These are phyloP conservation scores for Tephrocybe sp. DNA, from an alignment of 768 basidiomycete species.

Conservation along the genomic window DNA sequence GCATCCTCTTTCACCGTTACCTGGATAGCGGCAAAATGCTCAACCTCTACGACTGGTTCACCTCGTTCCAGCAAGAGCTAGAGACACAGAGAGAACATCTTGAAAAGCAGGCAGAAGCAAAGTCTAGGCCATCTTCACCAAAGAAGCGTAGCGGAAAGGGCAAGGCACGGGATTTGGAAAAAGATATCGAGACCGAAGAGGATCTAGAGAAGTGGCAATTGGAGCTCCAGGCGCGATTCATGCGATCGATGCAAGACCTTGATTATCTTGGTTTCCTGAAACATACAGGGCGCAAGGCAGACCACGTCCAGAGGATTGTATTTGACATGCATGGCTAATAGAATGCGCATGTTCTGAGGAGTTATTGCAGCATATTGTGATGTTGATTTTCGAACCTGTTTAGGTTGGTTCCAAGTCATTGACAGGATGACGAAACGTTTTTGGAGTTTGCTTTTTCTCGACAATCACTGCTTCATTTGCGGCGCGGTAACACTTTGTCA, in stretches of 20 bases:
- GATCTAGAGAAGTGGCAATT: conserved; percentile 42
- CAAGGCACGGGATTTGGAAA: conserved; percentile 22
- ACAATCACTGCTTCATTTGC: too few species aligned
- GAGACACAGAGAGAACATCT: conserved; percentile 50
- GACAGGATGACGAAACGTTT: too few species aligned
- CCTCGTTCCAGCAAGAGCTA: conserved; percentile 66
- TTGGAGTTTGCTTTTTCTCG: too few species aligned
- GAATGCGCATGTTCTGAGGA: background rate
- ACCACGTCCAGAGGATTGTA: conserved; percentile 69
- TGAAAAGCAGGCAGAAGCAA: conserved; percentile 12
- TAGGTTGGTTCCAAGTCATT: background rate
- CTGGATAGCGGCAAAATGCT: conserved; percentile 78
- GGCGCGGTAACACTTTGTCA: too few species aligned
- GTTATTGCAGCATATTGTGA: background rate
- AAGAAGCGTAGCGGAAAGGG: conserved; percentile 18
- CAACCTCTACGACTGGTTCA: conserved; percentile 89
- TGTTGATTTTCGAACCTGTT: background rate
- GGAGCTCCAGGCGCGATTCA: conserved; percentile 74
- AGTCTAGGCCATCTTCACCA: conserved; percentile 6
- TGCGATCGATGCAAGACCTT: conserved; percentile 77
- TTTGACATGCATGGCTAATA: conserved; percentile 48
- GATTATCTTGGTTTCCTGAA: conserved; percentile 80
- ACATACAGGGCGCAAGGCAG: conserved; percentile 74
- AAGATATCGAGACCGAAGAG: conserved; percentile 32
- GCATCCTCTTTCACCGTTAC: conserved; percentile 74